These are phyloP conservation scores for Lepiota subincarnata DNA, from an alignment of 768 basidiomycete genomes.

Conservation along the genomic window DNA sequence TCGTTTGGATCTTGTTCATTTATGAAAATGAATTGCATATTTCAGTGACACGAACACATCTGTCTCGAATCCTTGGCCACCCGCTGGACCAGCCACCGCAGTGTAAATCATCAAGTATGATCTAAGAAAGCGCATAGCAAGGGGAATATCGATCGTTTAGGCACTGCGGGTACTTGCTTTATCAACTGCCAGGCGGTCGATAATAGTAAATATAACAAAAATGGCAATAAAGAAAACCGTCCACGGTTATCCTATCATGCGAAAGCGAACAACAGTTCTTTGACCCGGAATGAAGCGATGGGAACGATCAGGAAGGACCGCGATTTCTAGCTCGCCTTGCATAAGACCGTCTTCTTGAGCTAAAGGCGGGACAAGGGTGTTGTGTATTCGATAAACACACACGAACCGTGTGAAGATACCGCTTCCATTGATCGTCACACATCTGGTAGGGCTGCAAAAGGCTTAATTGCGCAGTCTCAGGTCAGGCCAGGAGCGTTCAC, in stretches of 20 bases:
- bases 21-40: no score
- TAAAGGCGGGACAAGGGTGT: conserved; percentile 13
- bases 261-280: conserved; percentile 49
- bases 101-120: no score
- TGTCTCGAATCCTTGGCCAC: no score
- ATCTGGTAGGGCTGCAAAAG: conserved; percentile 24
- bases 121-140: no score
- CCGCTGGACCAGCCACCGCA: no score
- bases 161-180: no score
- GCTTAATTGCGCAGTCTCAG: neutral
- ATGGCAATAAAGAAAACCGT: no score
- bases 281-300: conserved; percentile 52
- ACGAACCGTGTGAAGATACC: conserved; percentile 36
- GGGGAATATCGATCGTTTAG: no score
- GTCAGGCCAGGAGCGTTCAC: conserved; percentile 10
- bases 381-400: conserved; percentile 25
- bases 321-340: conserved; percentile 54
- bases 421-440: conserved; percentile 26
- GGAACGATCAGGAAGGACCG: conserved; percentile 47
- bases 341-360: conserved; percentile 23
- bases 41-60: no score
- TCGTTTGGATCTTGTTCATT: no score
- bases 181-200: no score
- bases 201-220: no score
- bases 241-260: conserved; percentile 38